Base-by-base conservation (phyloP, 768 basidiomycete species). In the Boletus barrowsii region DNA sequence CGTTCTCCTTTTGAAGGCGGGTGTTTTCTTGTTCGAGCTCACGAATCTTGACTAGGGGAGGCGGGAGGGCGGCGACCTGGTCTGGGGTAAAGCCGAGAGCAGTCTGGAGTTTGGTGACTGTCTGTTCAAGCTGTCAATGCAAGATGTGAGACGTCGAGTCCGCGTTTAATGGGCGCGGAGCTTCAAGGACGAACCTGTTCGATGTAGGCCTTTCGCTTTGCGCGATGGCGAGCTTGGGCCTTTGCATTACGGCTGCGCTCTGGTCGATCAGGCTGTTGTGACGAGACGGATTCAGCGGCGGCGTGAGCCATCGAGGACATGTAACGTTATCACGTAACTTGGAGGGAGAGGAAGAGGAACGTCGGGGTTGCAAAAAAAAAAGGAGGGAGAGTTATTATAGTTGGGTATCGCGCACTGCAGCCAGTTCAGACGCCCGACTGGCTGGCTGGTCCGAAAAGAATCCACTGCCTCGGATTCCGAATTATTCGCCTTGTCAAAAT, bases 191-290 rank as follows among this genome's bases (percentile, higher is more conserved):
- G 42, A 44, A 90, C 90, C 80, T 91, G 88, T 62, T 93, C 90
- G 66, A 93, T 92, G 76, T 93, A 93, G 11, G 91, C 91, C 76
- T 93, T 93, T 73, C 91, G 81, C 72, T 93, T 93, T 69, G 90
- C 91, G 56, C 91, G 84, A 77, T 93, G 91, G 63, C 91, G 78
- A 35, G 91, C 91, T 75, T 93, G 91, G 10, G 91, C 91, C 72
- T 86, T 87, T 50, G 87, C 88, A 75, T 90, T 90, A 77, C 88
- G 86, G 80, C 86, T 88, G 62, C 87, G 84, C 73, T 88, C 87
- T 77, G 87, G 87, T 69, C 82, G 82, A 73, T 87, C 84, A 65
- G 76, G 49, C 49, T 69, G 63, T 36, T 72, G 69, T 73, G 72
- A 67, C 67, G 67, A 70, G 60, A 70, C 67, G 43, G 59, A 61